phyloP scores from a whole-genome alignment of 2,329 filamentous ascomycete genomes.

The Colletotrichum navitas region DNA sequence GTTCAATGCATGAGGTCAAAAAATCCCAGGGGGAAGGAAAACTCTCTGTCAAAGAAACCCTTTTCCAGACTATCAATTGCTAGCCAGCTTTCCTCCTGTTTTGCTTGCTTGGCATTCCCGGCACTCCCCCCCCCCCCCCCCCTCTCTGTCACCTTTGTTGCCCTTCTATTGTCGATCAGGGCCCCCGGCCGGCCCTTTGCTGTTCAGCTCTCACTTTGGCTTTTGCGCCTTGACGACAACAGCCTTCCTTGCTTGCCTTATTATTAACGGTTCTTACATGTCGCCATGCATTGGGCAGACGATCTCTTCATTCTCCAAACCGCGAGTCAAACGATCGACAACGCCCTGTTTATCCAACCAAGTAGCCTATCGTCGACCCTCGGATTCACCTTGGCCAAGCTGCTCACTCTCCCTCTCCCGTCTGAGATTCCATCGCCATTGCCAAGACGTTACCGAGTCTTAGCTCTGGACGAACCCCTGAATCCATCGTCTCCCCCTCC shows the following conservation, averaged over 20 bases:
- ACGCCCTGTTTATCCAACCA: neutral
- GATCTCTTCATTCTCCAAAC: constrained; percentile 6
- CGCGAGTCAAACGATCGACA: constrained; percentile 11
- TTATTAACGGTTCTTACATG: neutral
- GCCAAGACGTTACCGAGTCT: constrained; percentile 37
- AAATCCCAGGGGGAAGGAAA: neutral
- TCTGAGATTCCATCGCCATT: constrained; percentile 36
- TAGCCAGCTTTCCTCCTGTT: neutral
- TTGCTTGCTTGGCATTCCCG: constrained; percentile 18
- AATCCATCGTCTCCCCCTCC: constrained; percentile 2
- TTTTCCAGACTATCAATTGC: neutral
- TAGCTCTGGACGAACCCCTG: constrained; percentile 39
- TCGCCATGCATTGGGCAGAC: neutral
- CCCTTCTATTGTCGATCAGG: constrained; percentile 1
- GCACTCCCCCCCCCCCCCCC: neutral
- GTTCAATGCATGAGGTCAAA: neutral
- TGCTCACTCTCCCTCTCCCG: constrained; percentile 8
- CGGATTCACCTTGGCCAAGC: neutral
- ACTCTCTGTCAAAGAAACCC: neutral
- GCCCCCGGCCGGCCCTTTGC: too few relatives aligned
- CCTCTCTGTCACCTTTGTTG: constrained; percentile 18
- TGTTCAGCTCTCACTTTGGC: neutral
- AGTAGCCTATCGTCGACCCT: neutral
- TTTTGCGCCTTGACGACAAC: neutral
- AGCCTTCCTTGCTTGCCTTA: neutral